Percentiles rank a stretch among this genome's conserved stretches.
Evolutionary conservation across 305 asterid genomes (phyloP).

Genomic region (Withania somnifera): DNA sequence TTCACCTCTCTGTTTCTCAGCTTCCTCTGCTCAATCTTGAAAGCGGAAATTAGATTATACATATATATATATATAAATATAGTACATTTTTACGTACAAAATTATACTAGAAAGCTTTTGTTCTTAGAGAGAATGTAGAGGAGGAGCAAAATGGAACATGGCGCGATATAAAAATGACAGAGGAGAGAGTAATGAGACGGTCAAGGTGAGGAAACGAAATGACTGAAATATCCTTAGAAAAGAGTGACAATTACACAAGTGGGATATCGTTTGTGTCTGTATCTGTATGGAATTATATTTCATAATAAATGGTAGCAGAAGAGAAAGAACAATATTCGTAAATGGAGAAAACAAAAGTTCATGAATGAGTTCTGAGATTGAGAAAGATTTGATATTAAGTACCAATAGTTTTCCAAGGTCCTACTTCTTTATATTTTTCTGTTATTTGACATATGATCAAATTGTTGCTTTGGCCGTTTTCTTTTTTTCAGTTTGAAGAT

Average conservation of each 20-base stretch:
- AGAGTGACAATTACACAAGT: constrained; percentile 1
- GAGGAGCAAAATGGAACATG: constrained; percentile 21
- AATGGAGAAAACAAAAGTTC: constrained; percentile 11
- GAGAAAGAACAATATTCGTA: constrained; percentile 16
- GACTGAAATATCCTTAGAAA: constrained; percentile 3
- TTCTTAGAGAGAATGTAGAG: not conserved
- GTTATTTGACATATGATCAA: not conserved
- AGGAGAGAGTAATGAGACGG: not conserved
- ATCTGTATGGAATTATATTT: not conserved
- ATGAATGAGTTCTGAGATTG: constrained; percentile 8
- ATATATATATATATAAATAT: no score
- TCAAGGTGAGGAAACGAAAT: not conserved
- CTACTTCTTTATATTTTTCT: not conserved
- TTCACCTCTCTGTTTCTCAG: not conserved
- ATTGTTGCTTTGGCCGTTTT: not conserved
- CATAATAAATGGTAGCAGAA: not conserved
- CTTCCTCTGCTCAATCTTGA: not conserved
- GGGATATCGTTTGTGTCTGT: not conserved
- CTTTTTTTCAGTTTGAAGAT: no score
- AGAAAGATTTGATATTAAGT: constrained; percentile 4
- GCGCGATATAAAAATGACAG: constrained; percentile 25
- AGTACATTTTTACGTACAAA: not conserved
- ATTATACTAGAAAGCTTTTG: not conserved
- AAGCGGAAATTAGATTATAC: not conserved
- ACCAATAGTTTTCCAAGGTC: constrained; percentile 10